Conservation (phyloP, 2,329 filamentous ascomycete genomes). For the Fusarium albidum region DNA sequence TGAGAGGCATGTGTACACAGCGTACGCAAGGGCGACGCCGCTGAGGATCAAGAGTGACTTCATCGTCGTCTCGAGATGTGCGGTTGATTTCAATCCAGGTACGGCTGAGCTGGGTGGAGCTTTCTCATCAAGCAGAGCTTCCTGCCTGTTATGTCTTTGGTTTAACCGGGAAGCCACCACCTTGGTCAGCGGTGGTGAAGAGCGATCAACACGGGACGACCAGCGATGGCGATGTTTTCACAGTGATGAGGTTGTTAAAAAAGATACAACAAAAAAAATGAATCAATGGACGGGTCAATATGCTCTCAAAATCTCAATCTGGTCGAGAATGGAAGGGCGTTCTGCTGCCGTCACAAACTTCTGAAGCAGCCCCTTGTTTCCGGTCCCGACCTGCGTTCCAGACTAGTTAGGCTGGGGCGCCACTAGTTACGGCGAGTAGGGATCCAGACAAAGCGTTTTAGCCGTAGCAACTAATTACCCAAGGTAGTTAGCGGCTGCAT, state of each 20-base stretch:
- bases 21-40: slow-evolving; percentile 46
- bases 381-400: not conserved
- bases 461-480: too few species aligned
- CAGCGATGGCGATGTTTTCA: not conserved
- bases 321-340: not conserved
- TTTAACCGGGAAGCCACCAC: too few species aligned
- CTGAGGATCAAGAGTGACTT: slow-evolving; percentile 47
- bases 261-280: not conserved
- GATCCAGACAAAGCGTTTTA: too few species aligned
- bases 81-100: not conserved
- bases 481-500: too few species aligned
- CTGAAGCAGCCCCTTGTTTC: not conserved
- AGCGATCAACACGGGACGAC: too few species aligned
- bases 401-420: not conserved
- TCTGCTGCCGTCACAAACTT: not conserved
- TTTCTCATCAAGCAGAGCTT: not conserved
- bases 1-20: slow-evolving; percentile 41
- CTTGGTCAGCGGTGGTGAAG: too few species aligned
- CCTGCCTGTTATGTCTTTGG: too few species aligned
- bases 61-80: slow-evolving; percentile 42
- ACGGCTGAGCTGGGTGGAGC: not conserved
- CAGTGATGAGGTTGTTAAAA: not conserved
- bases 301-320: not conserved
- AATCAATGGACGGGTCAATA: not conserved
- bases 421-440: too few species aligned